phyloP scores from a whole-genome alignment of 192 early-diverging fungal species.

The Linnemannia schmuckeri region DNA sequence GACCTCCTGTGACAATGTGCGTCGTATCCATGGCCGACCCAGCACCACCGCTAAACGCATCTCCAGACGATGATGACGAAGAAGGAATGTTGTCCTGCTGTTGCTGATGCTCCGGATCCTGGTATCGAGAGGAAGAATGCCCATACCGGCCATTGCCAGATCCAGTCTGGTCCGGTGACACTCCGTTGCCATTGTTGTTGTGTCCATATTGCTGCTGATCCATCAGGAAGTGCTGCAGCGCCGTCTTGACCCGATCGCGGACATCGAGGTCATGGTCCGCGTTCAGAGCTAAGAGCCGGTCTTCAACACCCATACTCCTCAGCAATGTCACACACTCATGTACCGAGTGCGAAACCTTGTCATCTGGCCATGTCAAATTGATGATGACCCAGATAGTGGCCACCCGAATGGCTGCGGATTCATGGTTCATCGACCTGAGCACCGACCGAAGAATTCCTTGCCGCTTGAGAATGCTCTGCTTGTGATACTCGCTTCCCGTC shows the following conservation, averaged over 20 bases:
- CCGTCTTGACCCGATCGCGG: constrained; percentile 77
- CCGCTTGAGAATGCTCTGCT: constrained; percentile 69
- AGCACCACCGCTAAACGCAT: neutral
- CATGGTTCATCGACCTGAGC: constrained; percentile 66
- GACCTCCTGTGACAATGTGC: neutral
- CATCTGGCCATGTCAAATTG: constrained; percentile 80
- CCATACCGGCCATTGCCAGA: neutral
- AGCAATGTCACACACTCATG: constrained; percentile 64
- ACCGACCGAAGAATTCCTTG: constrained; percentile 64
- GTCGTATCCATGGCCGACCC: neutral
- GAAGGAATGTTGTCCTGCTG: neutral
- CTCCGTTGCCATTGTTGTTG: neutral
- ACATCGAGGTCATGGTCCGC: constrained; percentile 77
- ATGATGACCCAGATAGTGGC: constrained; percentile 81
- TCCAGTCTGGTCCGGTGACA: neutral
- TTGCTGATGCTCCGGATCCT: neutral
- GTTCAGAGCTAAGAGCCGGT: constrained; percentile 66
- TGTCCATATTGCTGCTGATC: constrained; percentile 40
- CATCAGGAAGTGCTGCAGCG: constrained; percentile 65
- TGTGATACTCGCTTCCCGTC: constrained; percentile 74
- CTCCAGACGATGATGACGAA: neutral
- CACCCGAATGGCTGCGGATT: constrained; percentile 68
- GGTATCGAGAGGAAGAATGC: neutral
- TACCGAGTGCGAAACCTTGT: constrained; percentile 47
- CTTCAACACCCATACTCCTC: constrained; percentile 69